These are phyloP conservation scores for Exidia glandulosa DNA, from an alignment of 768 basidiomycete genomes.

Conservation along the genomic window DNA sequence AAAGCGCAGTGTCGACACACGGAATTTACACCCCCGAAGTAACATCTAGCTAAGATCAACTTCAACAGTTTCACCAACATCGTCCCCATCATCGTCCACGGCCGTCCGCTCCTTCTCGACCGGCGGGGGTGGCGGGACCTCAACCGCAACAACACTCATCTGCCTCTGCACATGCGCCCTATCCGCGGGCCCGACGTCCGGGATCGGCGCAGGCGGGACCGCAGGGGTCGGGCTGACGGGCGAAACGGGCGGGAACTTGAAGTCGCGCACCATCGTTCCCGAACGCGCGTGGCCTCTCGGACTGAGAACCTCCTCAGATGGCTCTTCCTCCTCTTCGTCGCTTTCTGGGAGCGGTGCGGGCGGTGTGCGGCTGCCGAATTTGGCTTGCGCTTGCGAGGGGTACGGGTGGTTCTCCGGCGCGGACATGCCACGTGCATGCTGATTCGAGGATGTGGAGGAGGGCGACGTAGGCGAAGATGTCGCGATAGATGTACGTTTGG, in stretches of 20 bases:
- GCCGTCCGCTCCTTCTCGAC: slow-evolving; percentile 55
- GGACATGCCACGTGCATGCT: slow-evolving; percentile 21
- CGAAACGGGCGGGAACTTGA: slow-evolving; percentile 49
- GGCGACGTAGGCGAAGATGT: slow-evolving; percentile 30
- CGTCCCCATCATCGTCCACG: slow-evolving; percentile 58
- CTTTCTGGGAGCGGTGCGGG: neutral
- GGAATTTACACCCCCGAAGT: too few relatives aligned
- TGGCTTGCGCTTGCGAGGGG: neutral
- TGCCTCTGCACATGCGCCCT: neutral
- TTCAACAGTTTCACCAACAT: slow-evolving; percentile 70
- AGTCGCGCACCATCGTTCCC: slow-evolving; percentile 70
- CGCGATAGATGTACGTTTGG: slow-evolving; percentile 63
- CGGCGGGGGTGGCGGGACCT: slow-evolving; percentile 72
- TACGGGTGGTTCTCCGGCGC: neutral
- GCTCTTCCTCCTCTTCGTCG: slow-evolving; percentile 11
- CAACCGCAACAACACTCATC: slow-evolving; percentile 19
- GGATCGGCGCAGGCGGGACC: neutral
- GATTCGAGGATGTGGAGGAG: slow-evolving; percentile 14
- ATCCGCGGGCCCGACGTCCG: neutral
- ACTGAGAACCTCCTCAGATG: slow-evolving; percentile 9
- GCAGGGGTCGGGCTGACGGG: slow-evolving; percentile 1
- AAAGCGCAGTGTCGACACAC: too few relatives aligned
- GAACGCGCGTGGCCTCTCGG: slow-evolving; percentile 22
- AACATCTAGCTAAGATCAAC: slow-evolving; percentile 29
- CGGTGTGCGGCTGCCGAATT: slow-evolving; percentile 3